Evolutionary conservation across 345 rosid genomes (phyloP), one percentile per base, ranked within the genome.

Genomic region (Brassica incana): DNA sequence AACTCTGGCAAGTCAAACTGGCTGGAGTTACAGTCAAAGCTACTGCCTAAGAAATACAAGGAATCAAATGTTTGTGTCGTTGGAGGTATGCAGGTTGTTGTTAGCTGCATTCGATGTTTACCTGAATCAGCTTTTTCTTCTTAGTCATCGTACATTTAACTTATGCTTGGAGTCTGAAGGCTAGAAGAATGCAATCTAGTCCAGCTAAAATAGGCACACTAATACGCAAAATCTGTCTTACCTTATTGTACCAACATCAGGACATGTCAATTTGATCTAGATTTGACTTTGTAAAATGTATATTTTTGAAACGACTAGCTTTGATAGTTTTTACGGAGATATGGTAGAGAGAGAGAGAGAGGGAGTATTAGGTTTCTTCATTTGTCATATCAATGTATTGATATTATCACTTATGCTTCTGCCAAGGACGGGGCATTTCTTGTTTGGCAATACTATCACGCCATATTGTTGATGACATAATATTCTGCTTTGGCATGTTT

Each of bases 1-100:
- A 79, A 93, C 77, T 83, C 86, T 82, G 83, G 85, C 76, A 90
- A 88, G 88, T 84, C 89, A 74, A 93, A 93, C 82, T 95, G 99
- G 99, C 85, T 95, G 89, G 99, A 95, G 68, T 81, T 93, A 43
- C 98, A 93, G 71, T 89, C 99, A 71, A 90, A 88, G 84, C 86
- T 88, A 78, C 77, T 90, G 48, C 86, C 94, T 9, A 91, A 85
- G 81, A 84, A 82, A 56, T 83, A 84, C 74, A 87, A 80, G 83
- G 93, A 91, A 80, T 87, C 97, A 75, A 93, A 89, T 79, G 81
- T 95, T 82, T 95, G 99, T 86, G 91, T 95, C 77, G 91, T 90
- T 73, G 99, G 99, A 91, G 99, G 99, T 95, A 90, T 84, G 92
- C 75, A 86, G 84, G 81, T 85, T 80, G 80, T 80, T 78, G 76